A percentile compares a stretch with the other conserved stretches of the same genome.
Evolutionary conservation across 306 rosid genomes (phyloP).

Genomic region (Delonix regia): DNA sequence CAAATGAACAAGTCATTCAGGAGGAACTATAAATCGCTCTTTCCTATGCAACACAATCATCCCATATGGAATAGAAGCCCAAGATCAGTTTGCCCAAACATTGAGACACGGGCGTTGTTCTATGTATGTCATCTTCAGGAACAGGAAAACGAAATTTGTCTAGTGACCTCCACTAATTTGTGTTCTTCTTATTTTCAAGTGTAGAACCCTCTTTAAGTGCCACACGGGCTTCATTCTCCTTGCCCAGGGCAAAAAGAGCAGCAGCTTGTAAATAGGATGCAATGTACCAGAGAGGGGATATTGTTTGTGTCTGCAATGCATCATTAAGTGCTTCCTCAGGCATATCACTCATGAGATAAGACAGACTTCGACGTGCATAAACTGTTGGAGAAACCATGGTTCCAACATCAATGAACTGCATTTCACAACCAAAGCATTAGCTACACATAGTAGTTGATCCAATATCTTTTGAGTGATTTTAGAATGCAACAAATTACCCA

Average conservation of each 20-base stretch:
- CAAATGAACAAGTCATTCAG: slow-evolving; percentile 49
- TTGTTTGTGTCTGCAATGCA: slow-evolving; percentile 74
- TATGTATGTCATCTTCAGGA: slow-evolving; percentile 40
- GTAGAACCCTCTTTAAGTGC: slow-evolving; percentile 77
- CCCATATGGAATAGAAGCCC: slow-evolving; percentile 31
- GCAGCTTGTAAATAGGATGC: slow-evolving; percentile 80
- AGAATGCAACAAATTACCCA: neutral
- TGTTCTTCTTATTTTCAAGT: slow-evolving; percentile 61
- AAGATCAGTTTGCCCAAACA: slow-evolving; percentile 43
- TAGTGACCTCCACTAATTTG: slow-evolving; percentile 33
- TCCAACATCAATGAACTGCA: slow-evolving; percentile 84
- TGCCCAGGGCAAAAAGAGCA: slow-evolving; percentile 61
- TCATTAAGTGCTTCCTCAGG: slow-evolving; percentile 79
- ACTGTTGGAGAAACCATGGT: slow-evolving; percentile 86
- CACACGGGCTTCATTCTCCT: slow-evolving; percentile 66
- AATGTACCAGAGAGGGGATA: slow-evolving; percentile 78
- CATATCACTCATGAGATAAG: slow-evolving; percentile 68
- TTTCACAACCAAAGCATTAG: slow-evolving; percentile 41
- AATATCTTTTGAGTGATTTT: neutral
- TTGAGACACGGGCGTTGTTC: slow-evolving; percentile 38
- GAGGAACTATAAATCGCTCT: slow-evolving; percentile 44
- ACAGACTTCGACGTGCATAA: slow-evolving; percentile 85
- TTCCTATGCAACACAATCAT: slow-evolving; percentile 24
- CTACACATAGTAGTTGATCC: slow-evolving; percentile 12
- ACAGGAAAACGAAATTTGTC: slow-evolving; percentile 13